A percentile compares a stretch with the other conserved stretches of the same genome.
Evolutionary conservation across 2,329 filamentous ascomycete species (phyloP).

Genomic region (Paracoccidioides lutzii): DNA sequence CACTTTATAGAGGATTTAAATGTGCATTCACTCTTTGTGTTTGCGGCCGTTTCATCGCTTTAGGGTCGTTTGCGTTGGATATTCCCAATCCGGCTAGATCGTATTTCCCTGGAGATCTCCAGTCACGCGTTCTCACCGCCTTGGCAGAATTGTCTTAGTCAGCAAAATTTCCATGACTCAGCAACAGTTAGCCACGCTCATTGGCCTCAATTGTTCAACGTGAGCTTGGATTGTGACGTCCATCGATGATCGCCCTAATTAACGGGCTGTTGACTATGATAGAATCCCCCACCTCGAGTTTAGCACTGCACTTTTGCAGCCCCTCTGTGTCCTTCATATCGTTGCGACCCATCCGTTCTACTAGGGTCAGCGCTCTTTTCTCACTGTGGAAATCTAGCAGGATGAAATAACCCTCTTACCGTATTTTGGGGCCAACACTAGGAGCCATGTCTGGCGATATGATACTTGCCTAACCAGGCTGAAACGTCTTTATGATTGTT

Average conservation of each 20-base stretch:
- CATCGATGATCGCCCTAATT: neutral
- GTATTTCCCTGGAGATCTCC: neutral
- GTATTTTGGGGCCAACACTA: neutral
- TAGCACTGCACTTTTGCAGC: too few relatives aligned
- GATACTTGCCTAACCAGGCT: neutral
- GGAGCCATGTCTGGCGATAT: neutral
- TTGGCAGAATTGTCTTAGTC: neutral
- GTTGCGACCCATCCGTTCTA: too few relatives aligned
- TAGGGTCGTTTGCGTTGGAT: neutral
- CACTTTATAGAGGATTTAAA: neutral
- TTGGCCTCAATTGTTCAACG: neutral
- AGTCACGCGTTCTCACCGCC: constrained; percentile 6
- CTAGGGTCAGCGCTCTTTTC: too few relatives aligned
- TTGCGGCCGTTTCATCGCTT: neutral
- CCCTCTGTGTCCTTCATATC: neutral
- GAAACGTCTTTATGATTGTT: neutral
- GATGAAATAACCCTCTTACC: neutral
- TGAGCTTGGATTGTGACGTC: constrained; percentile 5
- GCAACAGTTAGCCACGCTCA: neutral
- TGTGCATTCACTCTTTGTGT: neutral
- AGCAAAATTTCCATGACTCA: neutral
- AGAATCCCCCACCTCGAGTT: neutral
- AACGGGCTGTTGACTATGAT: neutral
- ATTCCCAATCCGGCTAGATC: neutral
- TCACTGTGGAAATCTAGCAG: neutral